Evolutionary conservation across 2,329 filamentous ascomycete species (phyloP).

Genomic region (Scleromitrula shiraiana): DNA sequence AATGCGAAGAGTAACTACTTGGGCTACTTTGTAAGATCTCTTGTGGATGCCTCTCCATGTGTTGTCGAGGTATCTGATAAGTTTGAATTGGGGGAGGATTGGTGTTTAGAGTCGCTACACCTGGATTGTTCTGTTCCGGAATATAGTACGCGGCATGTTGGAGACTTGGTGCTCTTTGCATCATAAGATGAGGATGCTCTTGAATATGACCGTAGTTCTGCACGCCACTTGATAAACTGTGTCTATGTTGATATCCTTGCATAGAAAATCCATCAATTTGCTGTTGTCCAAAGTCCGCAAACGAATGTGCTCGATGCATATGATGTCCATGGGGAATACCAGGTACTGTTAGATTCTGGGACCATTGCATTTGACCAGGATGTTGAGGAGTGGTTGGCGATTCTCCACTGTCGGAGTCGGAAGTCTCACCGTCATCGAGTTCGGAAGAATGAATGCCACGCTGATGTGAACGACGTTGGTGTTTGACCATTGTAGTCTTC

Average conservation of each 20-base stretch:
- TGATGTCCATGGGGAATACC: slow-evolving; percentile 24
- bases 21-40: slow-evolving; percentile 52
- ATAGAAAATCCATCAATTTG: slow-evolving; percentile 33
- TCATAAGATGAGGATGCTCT: slow-evolving; percentile 36
- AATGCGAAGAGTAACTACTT: slow-evolving; percentile 47
- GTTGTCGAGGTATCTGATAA: slow-evolving; percentile 38
- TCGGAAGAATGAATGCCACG: slow-evolving; percentile 48
- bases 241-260: slow-evolving; percentile 37
- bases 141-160: slow-evolving; percentile 39
- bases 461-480: slow-evolving; percentile 54
- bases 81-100: slow-evolving; percentile 38
- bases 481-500: slow-evolving; percentile 65
- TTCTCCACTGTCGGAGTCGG: slow-evolving; percentile 38
- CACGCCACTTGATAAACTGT: slow-evolving; percentile 38
- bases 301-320: slow-evolving; percentile 45
- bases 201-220: slow-evolving; percentile 38
- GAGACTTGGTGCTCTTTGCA: slow-evolving; percentile 26
- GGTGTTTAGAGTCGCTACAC: slow-evolving; percentile 53
- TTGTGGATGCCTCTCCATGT: slow-evolving; percentile 34
- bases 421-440: slow-evolving; percentile 30
- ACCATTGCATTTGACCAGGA: slow-evolving; percentile 43
- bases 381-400: slow-evolving; percentile 48
- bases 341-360: slow-evolving; percentile 35
- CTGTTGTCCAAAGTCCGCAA: slow-evolving; percentile 42
- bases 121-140: slow-evolving; percentile 53